Evolutionary conservation across 768 basidiomycete species (phyloP), one percentile per base, ranked within the genome.

Genomic region (Mycena rosella): DNA sequence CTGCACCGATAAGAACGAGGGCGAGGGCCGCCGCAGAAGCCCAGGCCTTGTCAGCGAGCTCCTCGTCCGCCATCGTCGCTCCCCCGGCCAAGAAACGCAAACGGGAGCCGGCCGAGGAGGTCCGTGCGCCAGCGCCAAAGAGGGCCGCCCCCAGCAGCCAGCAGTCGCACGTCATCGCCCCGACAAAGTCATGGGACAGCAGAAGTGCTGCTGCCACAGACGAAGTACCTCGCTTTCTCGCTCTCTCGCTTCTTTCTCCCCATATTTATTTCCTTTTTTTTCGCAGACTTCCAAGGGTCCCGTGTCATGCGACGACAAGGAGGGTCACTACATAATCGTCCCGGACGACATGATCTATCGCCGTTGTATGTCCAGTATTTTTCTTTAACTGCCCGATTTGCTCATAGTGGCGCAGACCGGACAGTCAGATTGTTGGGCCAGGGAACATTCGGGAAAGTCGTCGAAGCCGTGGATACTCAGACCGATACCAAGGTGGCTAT

Each of bases 401-500:
- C 78, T 74, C 42, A 73, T 45, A 36, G 62, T 52, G 47, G 69
- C 65, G 17, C 74, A 98, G 97, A 98, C 88, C 94, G 93, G 53
- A 98, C 96, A 45, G 89, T 96, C 67, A 87, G 90, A 64, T 84
- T 96, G 26, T 85, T 99, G 7, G 98, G 98, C 20, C 97, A 99
- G 82, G 98, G 98, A 15, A 99, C 98, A 17, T 99, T 99, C 76
- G 98, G 98, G 72, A 99, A 99, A 80, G 98, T 99, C 32, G 96
- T 99, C 53, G 95, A 98, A 78, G 96, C 96, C 9, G 78, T 92
- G 73, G 95, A 98, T 82, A 87, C 88, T 45, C 86, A 89, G 70
- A 91, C 88, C 29, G 88, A 91, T 67, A 85, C 83, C 72, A 84
- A 89, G 74, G 96, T 98, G 34, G 98, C 98, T 56, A 96, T 99